phyloP scores from a whole-genome alignment of 2,329 filamentous ascomycete species.

The Pseudogymnoascus sp. region DNA sequence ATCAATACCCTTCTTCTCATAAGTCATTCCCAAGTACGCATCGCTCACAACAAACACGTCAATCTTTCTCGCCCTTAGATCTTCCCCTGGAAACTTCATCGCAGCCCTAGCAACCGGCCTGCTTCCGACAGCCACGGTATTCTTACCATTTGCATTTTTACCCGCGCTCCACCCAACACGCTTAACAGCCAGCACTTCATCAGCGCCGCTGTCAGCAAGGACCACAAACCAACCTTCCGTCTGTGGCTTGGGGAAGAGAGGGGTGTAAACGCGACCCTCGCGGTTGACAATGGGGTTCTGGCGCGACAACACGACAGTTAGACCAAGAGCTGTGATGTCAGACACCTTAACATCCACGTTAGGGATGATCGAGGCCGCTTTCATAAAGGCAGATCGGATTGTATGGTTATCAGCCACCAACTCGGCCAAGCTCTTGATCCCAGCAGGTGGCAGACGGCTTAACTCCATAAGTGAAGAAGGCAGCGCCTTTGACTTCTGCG shows the following conservation, averaged over 20 bases:
- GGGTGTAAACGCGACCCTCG: conserved; percentile 74
- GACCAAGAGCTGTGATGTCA: conserved; percentile 51
- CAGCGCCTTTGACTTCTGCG: not conserved
- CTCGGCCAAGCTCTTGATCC: conserved; percentile 35
- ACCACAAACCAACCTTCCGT: conserved; percentile 89
- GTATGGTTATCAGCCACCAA: conserved; percentile 34
- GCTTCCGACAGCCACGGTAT: conserved; percentile 33
- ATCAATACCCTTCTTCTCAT: conserved; percentile 25
- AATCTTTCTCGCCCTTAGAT: conserved; percentile 49
- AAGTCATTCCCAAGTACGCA: conserved; percentile 70
- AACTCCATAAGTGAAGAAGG: conserved; percentile 19
- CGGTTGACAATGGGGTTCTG: conserved; percentile 57
- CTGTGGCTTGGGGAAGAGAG: conserved; percentile 87
- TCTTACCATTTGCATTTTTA: conserved; percentile 20
- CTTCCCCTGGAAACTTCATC: conserved; percentile 51
- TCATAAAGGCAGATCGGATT: conserved; percentile 35
- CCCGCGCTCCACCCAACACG: conserved; percentile 62
- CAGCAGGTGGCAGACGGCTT: not conserved
- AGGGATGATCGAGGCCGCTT: conserved; percentile 60
- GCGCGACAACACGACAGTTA: conserved; percentile 59
- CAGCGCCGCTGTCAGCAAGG: conserved; percentile 56
- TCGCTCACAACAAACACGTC: conserved; percentile 78
- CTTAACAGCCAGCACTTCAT: conserved; percentile 82
- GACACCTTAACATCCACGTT: conserved; percentile 56
- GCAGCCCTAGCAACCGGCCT: conserved; percentile 47